These are phyloP conservation scores for Biscutella laevigata DNA, from an alignment of 441 rosid genomes.

Conservation along the genomic window DNA sequence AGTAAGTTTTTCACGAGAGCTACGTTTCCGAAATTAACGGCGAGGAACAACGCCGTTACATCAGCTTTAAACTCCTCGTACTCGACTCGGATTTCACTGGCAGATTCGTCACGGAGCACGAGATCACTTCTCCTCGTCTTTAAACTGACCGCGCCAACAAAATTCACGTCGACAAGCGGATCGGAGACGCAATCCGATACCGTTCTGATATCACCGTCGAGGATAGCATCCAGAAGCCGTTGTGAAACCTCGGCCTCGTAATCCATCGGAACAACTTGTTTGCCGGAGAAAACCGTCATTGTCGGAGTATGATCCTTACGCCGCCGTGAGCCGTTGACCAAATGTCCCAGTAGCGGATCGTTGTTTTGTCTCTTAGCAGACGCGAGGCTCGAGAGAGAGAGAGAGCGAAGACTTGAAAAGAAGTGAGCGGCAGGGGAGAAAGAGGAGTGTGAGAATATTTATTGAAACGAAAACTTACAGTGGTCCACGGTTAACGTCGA, in stretches of 20 bases:
- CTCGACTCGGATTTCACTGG: conserved; percentile 54
- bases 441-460: conserved; percentile 26
- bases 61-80: conserved; percentile 88
- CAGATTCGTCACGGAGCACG: conserved; percentile 50
- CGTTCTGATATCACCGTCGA: conserved; percentile 51
- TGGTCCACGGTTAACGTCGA: conserved; percentile 14
- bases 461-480: conserved; percentile 19
- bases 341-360: conserved; percentile 1
- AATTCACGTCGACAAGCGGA: conserved; percentile 78
- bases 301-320: conserved; percentile 1
- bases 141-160: conserved; percentile 65
- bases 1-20: conserved; percentile 67
- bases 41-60: conserved; percentile 78
- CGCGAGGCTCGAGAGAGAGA: conserved; percentile 30
- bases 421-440: conserved; percentile 50
- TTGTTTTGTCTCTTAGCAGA: conserved; percentile 16
- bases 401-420: conserved; percentile 32
- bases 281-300: conserved; percentile 75
- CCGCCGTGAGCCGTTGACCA: conserved; percentile 16
- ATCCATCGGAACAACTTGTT: conserved; percentile 87
- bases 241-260: conserved; percentile 79
- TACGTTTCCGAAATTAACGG: conserved; percentile 65
- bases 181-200: conserved; percentile 54
- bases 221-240: conserved; percentile 68
- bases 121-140: conserved; percentile 59